phyloP scores from a whole-genome alignment of 1,284 basidiomycete genomes.

The Cerrena zonata region DNA sequence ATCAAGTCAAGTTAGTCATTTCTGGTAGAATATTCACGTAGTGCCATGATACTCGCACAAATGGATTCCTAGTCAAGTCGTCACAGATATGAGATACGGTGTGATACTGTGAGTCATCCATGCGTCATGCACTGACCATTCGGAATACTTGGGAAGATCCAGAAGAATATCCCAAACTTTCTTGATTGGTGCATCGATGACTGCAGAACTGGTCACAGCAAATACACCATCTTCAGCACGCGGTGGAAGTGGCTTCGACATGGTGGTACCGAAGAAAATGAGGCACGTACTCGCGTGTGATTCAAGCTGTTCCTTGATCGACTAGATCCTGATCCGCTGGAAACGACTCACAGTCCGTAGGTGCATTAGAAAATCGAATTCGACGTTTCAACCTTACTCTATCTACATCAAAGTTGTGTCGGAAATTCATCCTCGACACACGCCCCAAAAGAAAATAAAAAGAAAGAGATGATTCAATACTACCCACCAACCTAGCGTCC shows the following conservation, averaged over 20 bases:
- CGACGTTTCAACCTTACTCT: no score
- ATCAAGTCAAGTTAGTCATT: neutral
- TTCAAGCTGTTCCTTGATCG: no score
- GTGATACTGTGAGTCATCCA: neutral
- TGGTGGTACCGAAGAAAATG: neutral
- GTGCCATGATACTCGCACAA: conserved; percentile 38
- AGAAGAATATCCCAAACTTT: conserved; percentile 44
- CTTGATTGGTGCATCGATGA: conserved; percentile 43
- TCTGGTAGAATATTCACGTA: neutral
- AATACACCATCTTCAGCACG: conserved; percentile 28
- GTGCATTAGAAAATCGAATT: no score
- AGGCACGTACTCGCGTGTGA: neutral
- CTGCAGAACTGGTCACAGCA: conserved; percentile 30
- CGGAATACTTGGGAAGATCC: conserved; percentile 44
- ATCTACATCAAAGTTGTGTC: no score
- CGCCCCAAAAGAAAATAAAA: no score
- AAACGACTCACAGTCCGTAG: no score
- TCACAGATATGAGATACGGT: neutral
- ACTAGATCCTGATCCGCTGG: no score
- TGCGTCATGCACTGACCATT: conserved; percentile 37
- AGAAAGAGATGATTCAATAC: no score
- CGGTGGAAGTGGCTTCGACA: conserved; percentile 3
- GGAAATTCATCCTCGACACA: no score
- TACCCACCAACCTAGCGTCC: no score
- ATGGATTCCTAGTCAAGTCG: conserved; percentile 54